phyloP scores from a whole-genome alignment of 345 rosid genomes.

The Capsella bursapastoris region DNA sequence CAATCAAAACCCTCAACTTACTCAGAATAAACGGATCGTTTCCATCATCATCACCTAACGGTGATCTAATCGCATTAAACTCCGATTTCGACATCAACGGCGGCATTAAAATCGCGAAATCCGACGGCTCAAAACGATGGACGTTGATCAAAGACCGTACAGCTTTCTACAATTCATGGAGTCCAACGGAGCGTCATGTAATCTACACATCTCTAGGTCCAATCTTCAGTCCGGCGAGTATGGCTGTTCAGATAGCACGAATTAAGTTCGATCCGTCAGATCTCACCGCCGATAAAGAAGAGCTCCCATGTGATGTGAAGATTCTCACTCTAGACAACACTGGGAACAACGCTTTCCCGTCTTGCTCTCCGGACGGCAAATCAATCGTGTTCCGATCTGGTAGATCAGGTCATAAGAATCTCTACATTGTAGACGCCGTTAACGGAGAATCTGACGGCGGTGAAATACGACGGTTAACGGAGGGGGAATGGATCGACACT shows the following conservation, averaged over 20 bases:
- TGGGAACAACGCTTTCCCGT: slow-evolving; percentile 87
- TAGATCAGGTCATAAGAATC: slow-evolving; percentile 72
- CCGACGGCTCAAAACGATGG: slow-evolving; percentile 86
- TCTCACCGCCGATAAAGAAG: slow-evolving; percentile 51
- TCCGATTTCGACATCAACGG: slow-evolving; percentile 48
- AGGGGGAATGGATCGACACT: slow-evolving; percentile 84
- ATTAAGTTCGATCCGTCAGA: slow-evolving; percentile 53
- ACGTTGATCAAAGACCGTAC: slow-evolving; percentile 61
- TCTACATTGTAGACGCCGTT: slow-evolving; percentile 62
- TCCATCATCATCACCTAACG: slow-evolving; percentile 69
- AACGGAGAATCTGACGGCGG: slow-evolving; percentile 64
- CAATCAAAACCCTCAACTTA: slow-evolving; percentile 56
- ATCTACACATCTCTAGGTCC: slow-evolving; percentile 84
- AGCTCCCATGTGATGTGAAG: slow-evolving; percentile 61
- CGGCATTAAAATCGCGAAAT: slow-evolving; percentile 61
- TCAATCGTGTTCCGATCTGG: slow-evolving; percentile 83
- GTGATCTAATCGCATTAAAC: slow-evolving; percentile 63
- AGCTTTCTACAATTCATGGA: slow-evolving; percentile 86
- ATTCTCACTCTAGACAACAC: slow-evolving; percentile 70
- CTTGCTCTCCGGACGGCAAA: slow-evolving; percentile 87
- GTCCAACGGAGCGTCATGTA: slow-evolving; percentile 69
- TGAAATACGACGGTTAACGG: slow-evolving; percentile 60
- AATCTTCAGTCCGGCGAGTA: slow-evolving; percentile 55
- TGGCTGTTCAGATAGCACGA: slow-evolving; percentile 83
- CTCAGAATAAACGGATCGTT: slow-evolving; percentile 70